phyloP scores from a whole-genome alignment of 2,329 filamentous ascomycete species.

The Mollisia scopiformis region DNA sequence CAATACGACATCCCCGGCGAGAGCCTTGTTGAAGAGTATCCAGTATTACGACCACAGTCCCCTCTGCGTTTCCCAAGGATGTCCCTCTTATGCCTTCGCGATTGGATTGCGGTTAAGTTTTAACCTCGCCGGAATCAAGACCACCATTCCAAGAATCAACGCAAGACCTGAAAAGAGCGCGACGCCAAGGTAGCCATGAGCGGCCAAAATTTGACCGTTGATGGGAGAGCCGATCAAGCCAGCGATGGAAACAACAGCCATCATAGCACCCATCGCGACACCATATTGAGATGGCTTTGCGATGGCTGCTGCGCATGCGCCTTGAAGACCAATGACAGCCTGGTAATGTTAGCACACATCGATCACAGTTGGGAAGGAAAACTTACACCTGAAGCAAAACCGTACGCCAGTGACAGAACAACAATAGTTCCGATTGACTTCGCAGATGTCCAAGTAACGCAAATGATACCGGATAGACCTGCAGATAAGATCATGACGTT shows the following conservation, averaged over 20 bases:
- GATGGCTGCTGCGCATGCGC: conserved; percentile 23
- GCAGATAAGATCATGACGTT: conserved; percentile 25
- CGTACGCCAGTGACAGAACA: conserved; percentile 24
- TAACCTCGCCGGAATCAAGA: conserved; percentile 21
- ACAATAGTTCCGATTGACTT: conserved; percentile 19
- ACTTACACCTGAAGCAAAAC: conserved; percentile 24
- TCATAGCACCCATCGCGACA: conserved; percentile 26
- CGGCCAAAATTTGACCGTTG: conserved; percentile 24
- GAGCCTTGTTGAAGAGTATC: background rate
- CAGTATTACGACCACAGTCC: background rate
- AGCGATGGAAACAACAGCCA: conserved; percentile 24
- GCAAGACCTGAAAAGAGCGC: conserved; percentile 28
- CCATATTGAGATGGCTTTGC: conserved; percentile 25
- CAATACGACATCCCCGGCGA: background rate
- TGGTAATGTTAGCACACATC: background rate
- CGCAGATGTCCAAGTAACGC: conserved; percentile 24
- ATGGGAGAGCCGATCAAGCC: conserved; percentile 29
- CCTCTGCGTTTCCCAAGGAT: too few relatives aligned
- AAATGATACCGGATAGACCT: conserved; percentile 21
- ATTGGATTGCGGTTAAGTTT: conserved; percentile 15
- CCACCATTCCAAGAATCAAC: conserved; percentile 24
- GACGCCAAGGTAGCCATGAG: conserved; percentile 24
- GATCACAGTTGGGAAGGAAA: background rate
- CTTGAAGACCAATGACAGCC: conserved; percentile 29
- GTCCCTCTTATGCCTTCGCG: conserved; percentile 17